Evolutionary conservation across 345 rosid genomes (phyloP).

Genomic region (Citrus unshiu): DNA sequence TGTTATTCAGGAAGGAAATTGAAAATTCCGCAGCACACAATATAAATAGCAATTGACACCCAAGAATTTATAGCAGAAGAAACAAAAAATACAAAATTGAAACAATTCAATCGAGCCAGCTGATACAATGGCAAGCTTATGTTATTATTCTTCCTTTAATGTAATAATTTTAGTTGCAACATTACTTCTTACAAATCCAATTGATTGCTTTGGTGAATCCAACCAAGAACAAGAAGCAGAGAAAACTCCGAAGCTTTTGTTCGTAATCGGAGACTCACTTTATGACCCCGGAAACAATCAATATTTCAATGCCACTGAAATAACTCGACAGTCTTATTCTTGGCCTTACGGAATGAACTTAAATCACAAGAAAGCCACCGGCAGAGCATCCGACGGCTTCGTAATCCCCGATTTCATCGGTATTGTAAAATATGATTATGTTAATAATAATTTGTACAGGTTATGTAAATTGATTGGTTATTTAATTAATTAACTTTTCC

Average conservation of each 20-base stretch:
- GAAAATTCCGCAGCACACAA: neutral
- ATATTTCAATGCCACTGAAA: neutral
- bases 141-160: neutral
- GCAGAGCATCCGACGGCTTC: conserved; percentile 20
- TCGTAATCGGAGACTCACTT: conserved; percentile 22
- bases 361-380: conserved; percentile 11
- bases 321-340: neutral
- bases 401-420: conserved; percentile 23
- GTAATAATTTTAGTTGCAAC: neutral
- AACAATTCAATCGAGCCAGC: neutral
- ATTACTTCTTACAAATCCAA: neutral
- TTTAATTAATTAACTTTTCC: too few species aligned
- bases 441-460: too few species aligned
- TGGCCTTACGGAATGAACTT: conserved; percentile 18
- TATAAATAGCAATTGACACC: neutral
- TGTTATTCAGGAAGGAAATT: neutral
- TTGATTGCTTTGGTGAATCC: neutral
- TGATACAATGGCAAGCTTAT: neutral
- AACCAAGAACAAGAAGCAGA: neutral
- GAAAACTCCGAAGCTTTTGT: neutral
- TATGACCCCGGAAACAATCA: conserved; percentile 22
- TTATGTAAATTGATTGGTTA: neutral
- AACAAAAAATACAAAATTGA: neutral
- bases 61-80: neutral
- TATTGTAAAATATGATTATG: neutral